Evolutionary conservation across 1,139 yeast genomes (phyloP), one percentile per base, ranked within the genome.

Genomic region (Kodamaea ohmeri): DNA sequence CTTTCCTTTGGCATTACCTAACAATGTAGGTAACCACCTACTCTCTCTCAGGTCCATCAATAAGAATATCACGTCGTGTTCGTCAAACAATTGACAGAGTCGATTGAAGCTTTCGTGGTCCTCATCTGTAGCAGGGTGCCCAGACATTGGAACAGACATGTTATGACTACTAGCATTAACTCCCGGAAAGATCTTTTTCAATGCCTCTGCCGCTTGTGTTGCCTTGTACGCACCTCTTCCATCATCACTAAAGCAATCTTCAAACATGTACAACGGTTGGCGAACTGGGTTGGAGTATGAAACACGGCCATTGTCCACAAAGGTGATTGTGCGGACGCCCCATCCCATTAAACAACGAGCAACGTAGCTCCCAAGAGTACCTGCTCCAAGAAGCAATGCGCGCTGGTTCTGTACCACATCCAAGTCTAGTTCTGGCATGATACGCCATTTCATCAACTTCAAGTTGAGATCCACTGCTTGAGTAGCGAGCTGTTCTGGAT

Each of bases 211-310:
- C 0, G 97, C 98, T 5, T 79, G 65, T 15, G 56, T 57, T 0
- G 97, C 96, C 55, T 92, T 92, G 27, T 69, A 67, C 19, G 67
- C 70, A 0, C 96, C 96, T 41, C 57, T 65, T 2, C 73, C 71
- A 26, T 54, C 48, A 29, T 84, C 88, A 42, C 77, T 71, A 18
- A 75, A 64, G 61, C 96, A 80, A 67, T 90, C 95, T 12, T 75
- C 71, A 58, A 86, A 90, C 20, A 68, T 74, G 58, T 80, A 92
- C 21, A 92, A 62, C 0, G 97, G 94, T 51, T 92, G 99, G 38
- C 99, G 71, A 0, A 92, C 98, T 0, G 98, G 98, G 52, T 92
- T 92, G 6, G 96, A 87, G 57, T 81, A 88, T 2, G 97, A 88
- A 0, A 94, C 87, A 19, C 75, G 65, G 2, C 97, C 96, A 55